Base-by-base conservation (phyloP, 306 rosid genomes). In the Ammopiptanthus mongolicus region DNA sequence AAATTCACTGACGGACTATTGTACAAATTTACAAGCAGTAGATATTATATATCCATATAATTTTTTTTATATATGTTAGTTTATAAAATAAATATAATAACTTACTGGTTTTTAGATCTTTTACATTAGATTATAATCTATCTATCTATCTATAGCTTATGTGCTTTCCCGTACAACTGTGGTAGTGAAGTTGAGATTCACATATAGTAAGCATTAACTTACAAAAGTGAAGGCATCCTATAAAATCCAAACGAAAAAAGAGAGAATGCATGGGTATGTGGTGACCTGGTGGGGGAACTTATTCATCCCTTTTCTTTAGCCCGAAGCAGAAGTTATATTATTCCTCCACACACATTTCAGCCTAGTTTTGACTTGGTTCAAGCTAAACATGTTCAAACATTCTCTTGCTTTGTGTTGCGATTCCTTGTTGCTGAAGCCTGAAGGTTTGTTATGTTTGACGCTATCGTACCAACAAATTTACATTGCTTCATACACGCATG, bases 291-390 rank as follows among this genome's bases (percentile, higher is more conserved):
- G 50, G 50, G 50, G n/a, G 17, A 13, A 44, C 5, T 44, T 44
- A 31, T 17, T 59, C 41, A 6, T 28, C 29, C 22, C 41, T 59
- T 59, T 59, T 59, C 57, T 46, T 66, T 14, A 66, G 22, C 58
- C 57, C 25, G 57, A 67, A 25, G 58, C 39, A 64, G 69, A 46
- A 67, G 73, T 25, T 23, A 67, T 47, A 68, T 47, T n/a, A 66
- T 66, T 66, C n/a, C 39, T 13, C 13, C 11, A 11, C 42, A 46
- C 42, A 14, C 12, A 46, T 68, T 28, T 15, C 58, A n/a, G 50
- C 44, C 15, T 47, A n/a, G 46, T 8, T 48, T 68, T 68, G 60
- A 68, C 58, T 28, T 25, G 44, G 34, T 5, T 6, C 10, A 19
- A 64, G 36, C 73, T 22, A 42, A 34, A 58, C 47, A 48, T 68